Percentiles rank a stretch among this genome's conserved stretches.
These are phyloP conservation scores for Tremellales sp. DNA, from an alignment of 1,284 basidiomycete species.

Conservation along the genomic window DNA sequence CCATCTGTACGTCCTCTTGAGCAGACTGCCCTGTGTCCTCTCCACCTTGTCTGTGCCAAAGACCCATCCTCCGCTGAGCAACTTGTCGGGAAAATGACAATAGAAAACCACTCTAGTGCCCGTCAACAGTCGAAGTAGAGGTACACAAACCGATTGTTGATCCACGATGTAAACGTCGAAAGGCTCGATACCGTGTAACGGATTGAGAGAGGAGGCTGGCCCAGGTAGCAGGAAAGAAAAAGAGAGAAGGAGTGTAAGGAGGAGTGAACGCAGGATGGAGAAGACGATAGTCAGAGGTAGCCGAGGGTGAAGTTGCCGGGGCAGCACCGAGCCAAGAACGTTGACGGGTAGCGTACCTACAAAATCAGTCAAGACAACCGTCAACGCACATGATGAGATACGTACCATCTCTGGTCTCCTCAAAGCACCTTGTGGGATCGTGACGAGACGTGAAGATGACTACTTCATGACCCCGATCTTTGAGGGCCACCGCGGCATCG, in stretches of 20 bases:
- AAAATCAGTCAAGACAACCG: not conserved
- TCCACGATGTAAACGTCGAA: slow-evolving; percentile 93
- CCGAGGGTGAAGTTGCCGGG: slow-evolving; percentile 68
- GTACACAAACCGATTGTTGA: slow-evolving; percentile 87
- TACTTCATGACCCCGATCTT: slow-evolving; percentile 80
- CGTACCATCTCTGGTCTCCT: slow-evolving; percentile 81
- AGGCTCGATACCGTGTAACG: slow-evolving; percentile 27
- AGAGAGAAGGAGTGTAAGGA: slow-evolving; percentile 66
- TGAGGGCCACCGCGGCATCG: slow-evolving; percentile 87
- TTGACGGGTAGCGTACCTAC: slow-evolving; percentile 80
- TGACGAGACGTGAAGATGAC: slow-evolving; percentile 92
- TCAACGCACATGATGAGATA: not conserved
- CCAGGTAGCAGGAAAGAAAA: slow-evolving; percentile 45
- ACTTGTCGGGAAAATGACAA: slow-evolving; percentile 94
- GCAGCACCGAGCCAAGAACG: slow-evolving; percentile 69
- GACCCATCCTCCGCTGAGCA: slow-evolving; percentile 56
- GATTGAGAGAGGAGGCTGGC: slow-evolving; percentile 35
- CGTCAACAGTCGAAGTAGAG: slow-evolving; percentile 66
- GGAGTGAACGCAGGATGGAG: slow-evolving; percentile 82
- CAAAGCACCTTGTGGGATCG: slow-evolving; percentile 77
- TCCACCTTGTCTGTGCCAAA: slow-evolving; percentile 42
- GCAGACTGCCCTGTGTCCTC: slow-evolving; percentile 43
- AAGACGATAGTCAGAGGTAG: slow-evolving; percentile 73
- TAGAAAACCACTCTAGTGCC: slow-evolving; percentile 86
- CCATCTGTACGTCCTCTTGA: slow-evolving; percentile 73